Percentiles rank a stretch among this genome's conserved stretches.
These are phyloP conservation scores for Populus hybrid DNA, from an alignment of 441 rosid genomes.

Conservation along the genomic window DNA sequence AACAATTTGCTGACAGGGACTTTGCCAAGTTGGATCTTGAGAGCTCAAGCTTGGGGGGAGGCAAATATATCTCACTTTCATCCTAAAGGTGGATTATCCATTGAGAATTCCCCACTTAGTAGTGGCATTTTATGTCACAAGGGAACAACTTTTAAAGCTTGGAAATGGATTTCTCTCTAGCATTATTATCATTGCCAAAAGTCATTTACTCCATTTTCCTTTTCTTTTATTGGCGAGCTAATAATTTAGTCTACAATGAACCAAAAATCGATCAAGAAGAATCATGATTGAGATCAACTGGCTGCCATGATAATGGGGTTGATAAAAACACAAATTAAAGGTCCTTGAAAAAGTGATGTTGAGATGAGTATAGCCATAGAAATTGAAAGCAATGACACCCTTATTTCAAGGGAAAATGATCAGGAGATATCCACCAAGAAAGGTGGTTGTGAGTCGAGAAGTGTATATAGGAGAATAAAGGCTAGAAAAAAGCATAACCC, in stretches of 20 bases:
- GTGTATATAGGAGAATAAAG: constrained; percentile 36
- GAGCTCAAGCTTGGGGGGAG: constrained; percentile 21
- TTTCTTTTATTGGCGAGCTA: constrained; percentile 24
- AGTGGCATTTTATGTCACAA: constrained; percentile 9
- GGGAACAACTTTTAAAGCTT: neutral
- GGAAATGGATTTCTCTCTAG: constrained; percentile 13
- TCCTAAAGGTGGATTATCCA: constrained; percentile 24
- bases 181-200: constrained; percentile 18
- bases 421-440: constrained; percentile 40
- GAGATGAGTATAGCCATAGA: constrained; percentile 43
- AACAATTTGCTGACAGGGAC: constrained; percentile 21
- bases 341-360: constrained; percentile 32
- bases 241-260: constrained; percentile 28
- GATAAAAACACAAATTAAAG: constrained; percentile 29
- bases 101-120: constrained; percentile 31
- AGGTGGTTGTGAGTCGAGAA: constrained; percentile 33
- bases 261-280: constrained; percentile 21
- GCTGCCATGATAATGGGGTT: constrained; percentile 33
- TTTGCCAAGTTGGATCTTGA: constrained; percentile 27
- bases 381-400: constrained; percentile 42
- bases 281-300: constrained; percentile 33
- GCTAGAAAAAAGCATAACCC: constrained; percentile 28
- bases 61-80: constrained; percentile 7
- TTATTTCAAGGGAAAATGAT: constrained; percentile 40
- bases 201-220: constrained; percentile 19